Evolutionary conservation across 305 asterid species (phyloP).

Genomic region (Fraxinus velutina): DNA sequence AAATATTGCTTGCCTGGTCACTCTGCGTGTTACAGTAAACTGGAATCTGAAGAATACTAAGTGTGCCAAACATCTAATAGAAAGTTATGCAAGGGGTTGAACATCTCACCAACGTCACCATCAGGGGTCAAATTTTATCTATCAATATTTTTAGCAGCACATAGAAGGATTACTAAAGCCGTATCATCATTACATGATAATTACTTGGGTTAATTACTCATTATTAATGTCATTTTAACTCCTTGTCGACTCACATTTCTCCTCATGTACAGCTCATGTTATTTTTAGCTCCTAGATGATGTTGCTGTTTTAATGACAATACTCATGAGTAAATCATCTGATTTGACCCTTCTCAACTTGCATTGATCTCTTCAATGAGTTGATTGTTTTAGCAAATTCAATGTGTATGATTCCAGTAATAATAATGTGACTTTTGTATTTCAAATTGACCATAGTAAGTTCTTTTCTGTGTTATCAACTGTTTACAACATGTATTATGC

Average conservation of each 20-base stretch:
- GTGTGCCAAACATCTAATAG: neutral
- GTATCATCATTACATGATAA: neutral
- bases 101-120: neutral
- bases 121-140: neutral
- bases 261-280: neutral
- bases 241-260: neutral
- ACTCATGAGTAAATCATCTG: neutral
- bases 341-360: neutral
- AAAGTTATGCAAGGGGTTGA: neutral
- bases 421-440: neutral
- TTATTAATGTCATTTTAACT: neutral
- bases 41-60: neutral
- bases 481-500: neutral
- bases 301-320: neutral
- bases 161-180: neutral
- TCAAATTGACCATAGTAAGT: slow-evolving; percentile 3
- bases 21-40: neutral
- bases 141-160: neutral
- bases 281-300: neutral
- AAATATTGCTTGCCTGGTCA: neutral
- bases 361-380: neutral
- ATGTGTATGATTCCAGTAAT: neutral
- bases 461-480: neutral
- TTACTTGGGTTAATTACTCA: neutral
- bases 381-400: slow-evolving; percentile 6